Evolutionary conservation across 2,329 filamentous ascomycete genomes (phyloP), one percentile per base, ranked within the genome.

Genomic region (Cladosporium colombiae): DNA sequence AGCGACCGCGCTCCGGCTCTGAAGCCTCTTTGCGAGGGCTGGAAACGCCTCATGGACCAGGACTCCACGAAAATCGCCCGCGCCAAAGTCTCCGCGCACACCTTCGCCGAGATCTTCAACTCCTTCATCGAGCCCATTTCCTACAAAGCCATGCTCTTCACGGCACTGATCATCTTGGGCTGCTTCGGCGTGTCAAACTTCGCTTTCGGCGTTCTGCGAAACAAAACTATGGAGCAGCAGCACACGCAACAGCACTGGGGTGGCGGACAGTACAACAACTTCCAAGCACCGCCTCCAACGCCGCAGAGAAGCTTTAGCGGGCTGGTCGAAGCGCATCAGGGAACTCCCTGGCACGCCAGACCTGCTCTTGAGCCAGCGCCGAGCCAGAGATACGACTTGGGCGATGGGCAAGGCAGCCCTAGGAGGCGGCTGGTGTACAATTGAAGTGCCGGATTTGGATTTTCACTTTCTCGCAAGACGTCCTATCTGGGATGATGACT

Each of bases 31-130:
- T 99, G 95, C 76, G 85, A 88, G 37, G 86, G 89, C 68, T 98
- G 94, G 94, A 88, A 90, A 69, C 82, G 87, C 35, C 98, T 95
- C 79, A 97, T 97, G 92, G 88, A 89, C 70, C 87, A 89, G 70
- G 91, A 97, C 73, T 89, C 93, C 0, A 84, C 88, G 53, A 87
- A 88, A 65, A 88, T 97, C 65, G 93, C 91, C 70, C 85, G 89
- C 44, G 90, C 94, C 50, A 90, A 89, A 73, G 88, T 97, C 46
- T 92, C 90, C 21, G 93, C 92, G 5, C 90, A 91, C 74, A 95
- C 93, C 29, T 91, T 97, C 75, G 94, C 94, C 0, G 88, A 92
- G 74, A 96, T 99, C 49, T 89, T 98, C 78, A 97, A 98, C 76
- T 90, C 90, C 73, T 97, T 98, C 77, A 89, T 96, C 5, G 92